A percentile compares a stretch with the other conserved stretches of the same genome.
These are phyloP conservation scores for Eimeria falciformis DNA, from an alignment of 169 alveolate species.

Conservation along the genomic window DNA sequence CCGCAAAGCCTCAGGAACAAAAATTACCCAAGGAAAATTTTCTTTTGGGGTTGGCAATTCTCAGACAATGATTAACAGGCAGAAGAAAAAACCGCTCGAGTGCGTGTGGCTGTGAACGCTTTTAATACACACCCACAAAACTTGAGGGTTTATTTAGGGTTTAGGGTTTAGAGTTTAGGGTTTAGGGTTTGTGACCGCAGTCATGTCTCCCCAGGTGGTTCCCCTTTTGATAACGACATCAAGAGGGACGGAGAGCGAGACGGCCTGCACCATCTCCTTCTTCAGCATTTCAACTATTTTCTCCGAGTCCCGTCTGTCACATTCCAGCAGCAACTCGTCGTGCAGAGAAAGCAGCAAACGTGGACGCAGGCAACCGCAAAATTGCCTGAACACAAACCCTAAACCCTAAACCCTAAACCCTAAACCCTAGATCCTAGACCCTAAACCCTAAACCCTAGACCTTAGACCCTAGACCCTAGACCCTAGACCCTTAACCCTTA, in stretches of 20 bases:
- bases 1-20: too few species aligned
- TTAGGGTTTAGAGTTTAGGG: too few species aligned
- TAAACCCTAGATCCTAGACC: not conserved
- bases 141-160: too few species aligned
- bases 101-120: too few species aligned
- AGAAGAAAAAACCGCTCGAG: too few species aligned
- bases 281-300: not conserved
- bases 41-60: too few species aligned
- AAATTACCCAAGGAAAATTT: too few species aligned
- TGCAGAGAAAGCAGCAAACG: conserved; percentile 72
- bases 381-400: not conserved
- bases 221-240: conserved; percentile 36
- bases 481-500: too few species aligned
- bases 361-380: conserved; percentile 8
- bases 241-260: conserved; percentile 43
- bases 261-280: not conserved
- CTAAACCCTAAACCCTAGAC: too few species aligned
- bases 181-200: not conserved
- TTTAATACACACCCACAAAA: too few species aligned
- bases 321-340: conserved; percentile 74
- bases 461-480: too few species aligned
- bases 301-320: conserved; percentile 1
- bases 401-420: not conserved
- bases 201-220: conserved; percentile 34
- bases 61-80: too few species aligned